Evolutionary conservation across 306 rosid species (phyloP), one percentile per base, ranked within the genome.

Genomic region (Malus fusca): DNA sequence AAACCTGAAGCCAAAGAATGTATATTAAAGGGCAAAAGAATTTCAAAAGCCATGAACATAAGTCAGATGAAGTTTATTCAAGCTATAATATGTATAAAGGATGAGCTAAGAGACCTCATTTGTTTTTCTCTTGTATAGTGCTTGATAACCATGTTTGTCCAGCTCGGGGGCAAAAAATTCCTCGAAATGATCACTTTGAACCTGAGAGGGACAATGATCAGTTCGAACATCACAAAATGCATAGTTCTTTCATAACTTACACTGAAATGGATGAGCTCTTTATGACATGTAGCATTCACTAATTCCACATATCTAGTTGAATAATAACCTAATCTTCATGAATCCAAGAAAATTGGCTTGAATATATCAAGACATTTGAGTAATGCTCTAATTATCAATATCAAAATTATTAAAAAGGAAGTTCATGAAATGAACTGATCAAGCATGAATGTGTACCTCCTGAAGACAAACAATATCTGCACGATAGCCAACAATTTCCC

Each of bases 391-490:
- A 48, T 43, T 28, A 61, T 17, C 65, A 70, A 63, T 30, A 52
- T 68, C 51, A 75, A 63, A 70, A 75, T 14, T 52, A 14, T 52
- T 77, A 58, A 68, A 68, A 68, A 72, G 75, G 70, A 26, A 43
- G 48, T 33, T 22, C 19, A 53, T 8, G 22, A 77, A 78, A 79
- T 78, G 59, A 72, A 78, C 55, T 69, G 43, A 21, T 52, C 69
- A 67, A 71, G 42, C 77, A 42, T 18, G 76, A 52, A 72, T 30
- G 62, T 25, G 65, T 90, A 96, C 99, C 99, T 96, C 99, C 86
- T 96, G 99, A 69, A 96, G 99, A 83, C 99, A 96, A 76, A 96
- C 89, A 78, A 96, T 90, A 84, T 96, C 99, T 11, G 99, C 92
- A 42, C 89, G 91, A 70, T 96, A 96, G 69, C 93, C 97, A 78